A percentile compares a stretch with the other conserved stretches of the same genome.
phyloP scores from a whole-genome alignment of 2,329 filamentous ascomycete genomes.

The Ophiocordyceps camponoti-saundersi region DNA sequence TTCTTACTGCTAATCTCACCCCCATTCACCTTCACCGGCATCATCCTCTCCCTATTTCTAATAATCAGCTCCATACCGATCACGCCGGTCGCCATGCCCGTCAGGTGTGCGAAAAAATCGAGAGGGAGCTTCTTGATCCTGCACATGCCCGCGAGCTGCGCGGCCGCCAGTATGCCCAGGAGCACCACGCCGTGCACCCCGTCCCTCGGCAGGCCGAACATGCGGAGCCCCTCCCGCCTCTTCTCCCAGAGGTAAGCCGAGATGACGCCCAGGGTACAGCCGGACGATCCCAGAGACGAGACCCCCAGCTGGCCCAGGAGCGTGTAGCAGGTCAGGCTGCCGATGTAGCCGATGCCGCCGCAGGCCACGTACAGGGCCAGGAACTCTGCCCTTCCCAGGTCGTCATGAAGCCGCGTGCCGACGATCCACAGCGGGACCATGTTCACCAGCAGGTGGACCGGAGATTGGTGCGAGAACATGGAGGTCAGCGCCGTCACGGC shows the following conservation, averaged over 20 bases:
- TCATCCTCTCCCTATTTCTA: conserved; percentile 2
- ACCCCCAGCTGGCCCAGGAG: conserved; percentile 25
- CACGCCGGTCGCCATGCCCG: conserved; percentile 30
- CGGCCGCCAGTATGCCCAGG: conserved; percentile 29
- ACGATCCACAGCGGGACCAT: conserved; percentile 49
- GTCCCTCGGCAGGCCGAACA: conserved; percentile 40
- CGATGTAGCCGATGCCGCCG: conserved; percentile 40
- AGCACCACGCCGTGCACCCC: conserved; percentile 38
- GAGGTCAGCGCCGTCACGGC: conserved; percentile 44
- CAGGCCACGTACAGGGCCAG: conserved; percentile 47
- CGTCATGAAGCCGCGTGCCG: conserved; percentile 50
- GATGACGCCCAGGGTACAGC: conserved; percentile 42
- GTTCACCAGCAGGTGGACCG: conserved; percentile 46
- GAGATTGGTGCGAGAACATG: conserved; percentile 50
- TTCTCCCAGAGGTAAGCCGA: conserved; percentile 46
- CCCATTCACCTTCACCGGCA: too few relatives aligned
- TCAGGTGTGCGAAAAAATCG: conserved; percentile 36
- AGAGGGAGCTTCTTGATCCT: conserved; percentile 22
- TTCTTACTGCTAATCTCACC: too few relatives aligned
- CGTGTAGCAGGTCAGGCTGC: conserved; percentile 35
- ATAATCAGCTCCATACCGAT: conserved; percentile 19
- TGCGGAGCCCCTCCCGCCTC: conserved; percentile 35
- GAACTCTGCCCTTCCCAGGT: conserved; percentile 52
- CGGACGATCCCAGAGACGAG: conserved; percentile 50
- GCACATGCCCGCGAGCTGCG: conserved; percentile 31